Percentiles rank a stretch among this genome's conserved stretches.
These are phyloP conservation scores for Globisporangium polare DNA, from an alignment of 352 stramenopile species.

Conservation along the genomic window DNA sequence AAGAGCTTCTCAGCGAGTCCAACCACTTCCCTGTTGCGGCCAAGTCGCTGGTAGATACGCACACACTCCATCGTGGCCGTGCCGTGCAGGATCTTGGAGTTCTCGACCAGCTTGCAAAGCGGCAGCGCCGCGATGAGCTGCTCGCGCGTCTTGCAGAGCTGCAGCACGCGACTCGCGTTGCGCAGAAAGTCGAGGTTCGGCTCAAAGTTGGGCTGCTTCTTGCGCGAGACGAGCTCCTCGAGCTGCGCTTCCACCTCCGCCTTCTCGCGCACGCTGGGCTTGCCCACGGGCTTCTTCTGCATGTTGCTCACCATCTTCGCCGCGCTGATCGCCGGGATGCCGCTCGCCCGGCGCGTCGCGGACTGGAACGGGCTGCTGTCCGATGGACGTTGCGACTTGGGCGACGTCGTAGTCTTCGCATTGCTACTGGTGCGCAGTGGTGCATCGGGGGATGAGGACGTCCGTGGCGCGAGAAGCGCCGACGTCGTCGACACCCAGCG, in stretches of 20 bases:
- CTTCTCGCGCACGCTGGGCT: conserved; percentile 16
- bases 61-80: conserved; percentile 54
- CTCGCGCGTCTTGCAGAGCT: conserved; percentile 45
- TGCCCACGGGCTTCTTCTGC: conserved; percentile 8
- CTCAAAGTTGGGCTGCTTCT: conserved; percentile 30
- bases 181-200: conserved; percentile 45
- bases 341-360: conserved; percentile 4
- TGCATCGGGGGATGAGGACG: background rate
- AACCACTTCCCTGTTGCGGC: conserved; percentile 44
- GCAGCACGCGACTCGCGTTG: conserved; percentile 35
- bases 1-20: conserved; percentile 48
- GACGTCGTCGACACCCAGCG: conserved; percentile 6
- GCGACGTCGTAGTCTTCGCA: background rate
- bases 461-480: background rate
- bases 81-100: conserved; percentile 28
- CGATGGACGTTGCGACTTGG: background rate
- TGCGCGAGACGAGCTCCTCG: conserved; percentile 32
- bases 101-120: conserved; percentile 48
- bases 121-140: conserved; percentile 54
- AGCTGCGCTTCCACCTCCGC: conserved; percentile 25
- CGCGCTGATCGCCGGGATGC: conserved; percentile 8
- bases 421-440: background rate
- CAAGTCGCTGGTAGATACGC: conserved; percentile 57
- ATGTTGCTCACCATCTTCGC: conserved; percentile 13
- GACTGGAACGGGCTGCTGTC: conserved; percentile 4